A percentile compares a stretch with the other conserved stretches of the same genome.
These are phyloP conservation scores for Crithidia fasciculata DNA, from an alignment of 208 protist species.

Conservation along the genomic window DNA sequence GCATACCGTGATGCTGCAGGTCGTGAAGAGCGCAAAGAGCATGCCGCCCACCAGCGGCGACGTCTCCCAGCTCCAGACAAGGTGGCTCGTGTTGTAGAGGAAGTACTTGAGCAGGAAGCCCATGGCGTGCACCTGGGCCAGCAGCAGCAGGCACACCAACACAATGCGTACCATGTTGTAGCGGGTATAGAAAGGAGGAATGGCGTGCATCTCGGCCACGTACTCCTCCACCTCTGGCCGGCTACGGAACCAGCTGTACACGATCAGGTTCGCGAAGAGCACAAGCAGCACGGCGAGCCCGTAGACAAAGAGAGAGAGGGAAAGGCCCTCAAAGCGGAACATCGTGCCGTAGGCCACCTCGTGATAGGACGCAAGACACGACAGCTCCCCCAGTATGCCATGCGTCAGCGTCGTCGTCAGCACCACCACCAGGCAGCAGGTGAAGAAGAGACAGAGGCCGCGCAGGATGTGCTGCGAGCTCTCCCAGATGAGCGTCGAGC, in stretches of 20 bases:
- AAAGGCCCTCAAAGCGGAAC: constrained; percentile 60
- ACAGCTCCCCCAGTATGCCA: constrained; percentile 53
- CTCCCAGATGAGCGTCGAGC: constrained; percentile 49
- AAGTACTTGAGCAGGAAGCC: constrained; percentile 73
- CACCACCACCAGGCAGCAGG: constrained; percentile 37
- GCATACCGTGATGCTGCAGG: constrained; percentile 16
- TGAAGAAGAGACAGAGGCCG: constrained; percentile 42
- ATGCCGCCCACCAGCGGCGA: constrained; percentile 68
- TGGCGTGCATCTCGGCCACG: constrained; percentile 47
- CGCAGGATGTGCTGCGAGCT: constrained; percentile 48
- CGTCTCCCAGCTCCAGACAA: constrained; percentile 81
- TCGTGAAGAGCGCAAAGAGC: constrained; percentile 39
- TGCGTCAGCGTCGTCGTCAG: constrained; percentile 38
- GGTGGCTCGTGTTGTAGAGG: constrained; percentile 57
- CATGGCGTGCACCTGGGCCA: constrained; percentile 54
- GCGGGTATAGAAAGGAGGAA: constrained; percentile 68
- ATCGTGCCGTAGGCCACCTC: constrained; percentile 60
- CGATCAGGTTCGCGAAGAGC: constrained; percentile 47
- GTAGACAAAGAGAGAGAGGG: constrained; percentile 65
- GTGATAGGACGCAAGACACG: constrained; percentile 64
- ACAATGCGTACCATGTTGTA: constrained; percentile 42
- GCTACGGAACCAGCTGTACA: constrained; percentile 72
- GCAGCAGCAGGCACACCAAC: constrained; percentile 35
- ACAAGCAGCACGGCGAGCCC: constrained; percentile 46
- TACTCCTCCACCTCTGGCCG: constrained; percentile 55